A percentile compares a stretch with the other conserved stretches of the same genome.
phyloP scores from a whole-genome alignment of 352 stramenopile species.

The Ophiocytium majus region DNA sequence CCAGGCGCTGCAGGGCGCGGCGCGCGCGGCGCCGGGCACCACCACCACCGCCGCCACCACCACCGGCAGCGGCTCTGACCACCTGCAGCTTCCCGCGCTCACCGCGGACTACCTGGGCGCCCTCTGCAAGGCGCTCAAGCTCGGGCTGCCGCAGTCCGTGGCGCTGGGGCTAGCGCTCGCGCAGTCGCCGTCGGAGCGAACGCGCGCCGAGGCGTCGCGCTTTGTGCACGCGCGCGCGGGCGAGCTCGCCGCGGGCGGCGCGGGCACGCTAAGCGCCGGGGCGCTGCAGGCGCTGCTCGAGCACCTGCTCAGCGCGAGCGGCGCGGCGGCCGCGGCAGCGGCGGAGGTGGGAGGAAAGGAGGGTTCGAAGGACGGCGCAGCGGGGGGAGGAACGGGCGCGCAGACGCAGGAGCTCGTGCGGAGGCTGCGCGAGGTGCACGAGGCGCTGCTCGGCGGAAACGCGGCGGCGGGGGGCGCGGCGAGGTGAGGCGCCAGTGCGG shows the following conservation, averaged over 20 bases:
- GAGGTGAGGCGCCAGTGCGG: too few relatives aligned
- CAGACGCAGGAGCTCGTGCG: background rate
- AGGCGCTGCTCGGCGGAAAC: slow-evolving; percentile 12
- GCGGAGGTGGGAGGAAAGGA: background rate
- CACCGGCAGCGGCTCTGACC: slow-evolving; percentile 61
- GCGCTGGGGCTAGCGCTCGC: slow-evolving; percentile 44
- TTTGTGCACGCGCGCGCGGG: slow-evolving; percentile 41
- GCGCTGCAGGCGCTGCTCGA: slow-evolving; percentile 71
- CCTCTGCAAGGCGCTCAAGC: slow-evolving; percentile 78
- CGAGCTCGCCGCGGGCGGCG: slow-evolving; percentile 59
- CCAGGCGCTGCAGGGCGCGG: slow-evolving; percentile 41
- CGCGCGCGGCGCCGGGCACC: background rate
- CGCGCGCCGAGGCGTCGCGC: slow-evolving; percentile 35
- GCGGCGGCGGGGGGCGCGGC: too few relatives aligned
- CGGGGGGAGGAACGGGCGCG: background rate
- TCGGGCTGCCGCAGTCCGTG: slow-evolving; percentile 70
- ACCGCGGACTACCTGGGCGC: slow-evolving; percentile 75
- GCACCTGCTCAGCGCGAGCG: slow-evolving; percentile 67
- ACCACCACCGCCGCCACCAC: background rate
- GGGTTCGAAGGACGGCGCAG: too few relatives aligned
- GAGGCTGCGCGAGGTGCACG: background rate
- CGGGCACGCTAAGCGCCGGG: slow-evolving; percentile 65
- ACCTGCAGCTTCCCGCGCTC: slow-evolving; percentile 75
- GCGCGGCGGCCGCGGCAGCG: background rate
- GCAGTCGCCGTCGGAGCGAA: slow-evolving; percentile 32